Percentiles rank a stretch among this genome's conserved stretches.
Evolutionary conservation across 345 rosid genomes (phyloP).

Genomic region (Lumnitzera littorea): DNA sequence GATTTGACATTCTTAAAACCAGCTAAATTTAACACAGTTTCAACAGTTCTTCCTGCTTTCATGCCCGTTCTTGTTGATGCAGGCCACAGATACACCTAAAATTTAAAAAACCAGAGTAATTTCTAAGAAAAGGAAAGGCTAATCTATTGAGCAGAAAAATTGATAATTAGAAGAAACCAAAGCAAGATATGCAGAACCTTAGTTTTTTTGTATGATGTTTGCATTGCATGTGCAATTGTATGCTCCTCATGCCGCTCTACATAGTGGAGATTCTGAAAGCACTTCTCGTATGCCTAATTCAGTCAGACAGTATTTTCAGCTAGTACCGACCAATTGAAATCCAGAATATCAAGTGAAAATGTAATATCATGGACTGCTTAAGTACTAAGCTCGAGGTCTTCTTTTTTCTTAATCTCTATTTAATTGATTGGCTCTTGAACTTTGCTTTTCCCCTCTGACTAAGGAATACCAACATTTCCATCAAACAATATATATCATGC

Average conservation of each 20-base stretch:
- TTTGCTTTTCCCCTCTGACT: too few relatives aligned
- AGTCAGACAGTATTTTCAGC: not conserved
- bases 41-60: constrained; percentile 87
- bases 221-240: constrained; percentile 92
- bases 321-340: too few relatives aligned
- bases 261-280: constrained; percentile 90
- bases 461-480: too few relatives aligned
- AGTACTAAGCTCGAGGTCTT: too few relatives aligned
- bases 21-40: constrained; percentile 67
- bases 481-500: not conserved
- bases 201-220: constrained; percentile 81
- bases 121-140: not conserved
- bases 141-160: not conserved
- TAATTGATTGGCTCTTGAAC: too few relatives aligned
- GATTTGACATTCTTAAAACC: constrained; percentile 94
- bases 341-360: too few relatives aligned
- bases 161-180: not conserved
- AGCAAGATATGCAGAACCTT: constrained; percentile 39
- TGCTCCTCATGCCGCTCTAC: constrained; percentile 89
- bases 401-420: too few relatives aligned
- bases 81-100: constrained; percentile 91
- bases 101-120: not conserved
- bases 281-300: constrained; percentile 82
- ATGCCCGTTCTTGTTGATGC: constrained; percentile 79
- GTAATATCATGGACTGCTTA: too few relatives aligned